Conservation (phyloP, 129 eudicot species). For the Flaveria linearis region DNA sequence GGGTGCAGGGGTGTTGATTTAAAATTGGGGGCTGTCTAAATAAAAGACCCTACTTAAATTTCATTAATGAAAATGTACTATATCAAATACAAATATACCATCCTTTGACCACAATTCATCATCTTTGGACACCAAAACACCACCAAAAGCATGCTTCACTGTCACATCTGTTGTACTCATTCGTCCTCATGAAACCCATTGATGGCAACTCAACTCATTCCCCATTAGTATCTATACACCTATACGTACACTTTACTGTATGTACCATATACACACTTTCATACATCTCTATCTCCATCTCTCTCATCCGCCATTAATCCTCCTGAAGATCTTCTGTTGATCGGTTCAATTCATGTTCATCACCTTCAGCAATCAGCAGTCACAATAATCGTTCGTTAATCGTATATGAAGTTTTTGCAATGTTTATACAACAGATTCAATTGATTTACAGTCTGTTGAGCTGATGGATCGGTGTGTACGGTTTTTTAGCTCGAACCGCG, state of each 20-base stretch:
- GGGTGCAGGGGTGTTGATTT: too few relatives aligned
- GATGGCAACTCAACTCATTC: constrained; percentile 13
- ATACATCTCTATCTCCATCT: not conserved
- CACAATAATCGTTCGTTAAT: not conserved
- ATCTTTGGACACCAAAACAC: not conserved
- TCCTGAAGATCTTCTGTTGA: not conserved
- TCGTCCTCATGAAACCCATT: constrained; percentile 13
- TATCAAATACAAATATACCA: too few relatives aligned
- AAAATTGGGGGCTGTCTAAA: too few relatives aligned
- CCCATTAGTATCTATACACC: not conserved
- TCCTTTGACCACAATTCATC: not conserved
- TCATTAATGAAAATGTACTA: too few relatives aligned
- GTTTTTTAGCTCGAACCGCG: constrained; percentile 16
- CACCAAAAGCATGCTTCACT: constrained; percentile 21
- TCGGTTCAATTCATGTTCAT: not conserved
- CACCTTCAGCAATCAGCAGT: not conserved
- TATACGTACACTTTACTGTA: constrained; percentile 12
- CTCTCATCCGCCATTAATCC: not conserved
- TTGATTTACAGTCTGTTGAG: not conserved
- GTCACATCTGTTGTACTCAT: constrained; percentile 18
- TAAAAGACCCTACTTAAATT: too few relatives aligned
- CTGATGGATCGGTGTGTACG: not conserved
- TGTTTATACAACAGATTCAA: not conserved
- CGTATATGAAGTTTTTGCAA: not conserved
- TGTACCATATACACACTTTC: not conserved